These are phyloP conservation scores for Gossypium stocksii DNA, from an alignment of 345 rosid genomes.

Conservation along the genomic window DNA sequence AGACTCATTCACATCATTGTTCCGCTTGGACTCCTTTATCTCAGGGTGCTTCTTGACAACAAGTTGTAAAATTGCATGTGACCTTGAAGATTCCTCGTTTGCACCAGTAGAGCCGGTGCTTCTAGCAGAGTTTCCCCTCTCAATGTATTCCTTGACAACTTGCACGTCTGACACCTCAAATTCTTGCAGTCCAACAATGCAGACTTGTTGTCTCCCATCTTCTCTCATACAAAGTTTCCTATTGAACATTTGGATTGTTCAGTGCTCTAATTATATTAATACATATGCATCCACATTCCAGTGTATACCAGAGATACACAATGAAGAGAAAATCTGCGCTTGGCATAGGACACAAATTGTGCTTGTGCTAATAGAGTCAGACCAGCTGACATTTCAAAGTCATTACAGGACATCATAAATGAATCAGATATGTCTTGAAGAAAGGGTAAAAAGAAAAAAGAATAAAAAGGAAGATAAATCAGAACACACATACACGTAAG, in stretches of 20 bases:
- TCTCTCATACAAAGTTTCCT: conserved; percentile 99
- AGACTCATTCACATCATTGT: conserved; percentile 68
- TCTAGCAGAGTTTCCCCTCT: conserved; percentile 86
- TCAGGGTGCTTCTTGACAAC: conserved; percentile 80
- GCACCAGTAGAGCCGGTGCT: conserved; percentile 98
- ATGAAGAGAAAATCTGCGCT: background rate
- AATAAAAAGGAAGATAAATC: background rate
- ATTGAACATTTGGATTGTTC: conserved; percentile 18
- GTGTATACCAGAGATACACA: background rate
- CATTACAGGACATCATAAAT: background rate
- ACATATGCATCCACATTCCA: background rate
- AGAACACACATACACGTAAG: background rate
- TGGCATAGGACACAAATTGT: background rate
- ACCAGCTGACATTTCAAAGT: conserved; percentile 9
- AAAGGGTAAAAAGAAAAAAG: background rate
- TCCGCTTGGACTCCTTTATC: conserved; percentile 76
- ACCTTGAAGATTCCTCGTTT: conserved; percentile 97
- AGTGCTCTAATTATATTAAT: background rate
- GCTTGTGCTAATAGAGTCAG: background rate
- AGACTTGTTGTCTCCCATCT: conserved; percentile 98
- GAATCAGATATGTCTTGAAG: background rate
- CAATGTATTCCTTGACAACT: conserved; percentile 88
- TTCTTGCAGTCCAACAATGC: conserved; percentile 98
- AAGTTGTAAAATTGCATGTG: conserved; percentile 98
- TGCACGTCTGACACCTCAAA: conserved; percentile 91